phyloP scores from a whole-genome alignment of 441 rosid genomes.

The Capsella rubella region DNA sequence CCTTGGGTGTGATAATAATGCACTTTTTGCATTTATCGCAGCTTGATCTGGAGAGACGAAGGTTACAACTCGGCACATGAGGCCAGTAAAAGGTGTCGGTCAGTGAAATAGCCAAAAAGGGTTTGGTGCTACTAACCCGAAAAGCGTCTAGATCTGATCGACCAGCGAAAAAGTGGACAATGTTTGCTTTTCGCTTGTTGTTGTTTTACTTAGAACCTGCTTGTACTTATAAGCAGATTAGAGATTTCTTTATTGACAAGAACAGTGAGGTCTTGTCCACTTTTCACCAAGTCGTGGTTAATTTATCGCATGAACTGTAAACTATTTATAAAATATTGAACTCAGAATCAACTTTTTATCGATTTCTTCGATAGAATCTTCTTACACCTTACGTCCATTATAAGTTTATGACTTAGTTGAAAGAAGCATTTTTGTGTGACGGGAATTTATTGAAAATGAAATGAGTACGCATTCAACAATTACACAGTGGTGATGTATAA shows the following conservation, averaged over 20 bases:
- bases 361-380: conserved; percentile 15
- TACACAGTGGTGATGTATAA: not conserved
- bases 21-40: conserved; percentile 41
- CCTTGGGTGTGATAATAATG: conserved; percentile 21
- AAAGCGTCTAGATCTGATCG: conserved; percentile 37
- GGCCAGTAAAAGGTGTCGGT: conserved; percentile 24
- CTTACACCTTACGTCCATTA: not conserved
- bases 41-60: conserved; percentile 84
- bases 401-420: not conserved
- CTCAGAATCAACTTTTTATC: not conserved
- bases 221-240: conserved; percentile 36
- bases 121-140: conserved; percentile 22
- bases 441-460: not conserved
- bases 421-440: not conserved
- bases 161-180: conserved; percentile 22
- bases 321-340: conserved; percentile 28
- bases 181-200: conserved; percentile 35
- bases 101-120: conserved; percentile 33
- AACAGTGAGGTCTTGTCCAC: conserved; percentile 30
- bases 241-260: conserved; percentile 19
- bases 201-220: conserved; percentile 41
- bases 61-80: conserved; percentile 63
- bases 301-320: conserved; percentile 32
- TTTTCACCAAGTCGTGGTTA: conserved; percentile 26
- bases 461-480: not conserved